Conservation (phyloP, 129 eudicot genomes). For the Helichrysum umbraculigerum region DNA sequence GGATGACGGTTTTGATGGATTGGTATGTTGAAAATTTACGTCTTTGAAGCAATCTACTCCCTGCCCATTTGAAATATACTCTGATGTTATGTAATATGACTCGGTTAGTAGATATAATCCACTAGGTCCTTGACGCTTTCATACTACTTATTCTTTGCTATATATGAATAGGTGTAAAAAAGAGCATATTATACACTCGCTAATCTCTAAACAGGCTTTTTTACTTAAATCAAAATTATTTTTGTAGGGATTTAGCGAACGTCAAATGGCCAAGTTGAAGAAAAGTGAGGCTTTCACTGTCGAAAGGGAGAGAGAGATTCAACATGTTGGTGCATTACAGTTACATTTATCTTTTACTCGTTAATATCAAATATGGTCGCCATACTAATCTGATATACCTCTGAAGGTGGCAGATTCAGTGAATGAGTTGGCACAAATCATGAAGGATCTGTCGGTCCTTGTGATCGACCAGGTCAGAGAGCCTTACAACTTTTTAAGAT, state of each 20-base stretch:
- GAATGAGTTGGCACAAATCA: constrained; percentile 72
- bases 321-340: constrained; percentile 42
- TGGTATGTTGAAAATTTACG: constrained; percentile 43
- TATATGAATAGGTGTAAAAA: neutral
- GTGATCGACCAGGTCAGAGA: constrained; percentile 70
- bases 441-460: constrained; percentile 82
- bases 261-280: constrained; percentile 65
- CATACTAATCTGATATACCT: neutral
- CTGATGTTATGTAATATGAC: neutral
- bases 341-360: neutral
- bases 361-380: neutral
- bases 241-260: constrained; percentile 52
- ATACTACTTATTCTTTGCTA: neutral
- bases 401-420: constrained; percentile 77
- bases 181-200: neutral
- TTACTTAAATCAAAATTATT: neutral
- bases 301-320: constrained; percentile 72
- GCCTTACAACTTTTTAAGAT: neutral
- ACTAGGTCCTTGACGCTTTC: neutral
- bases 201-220: neutral
- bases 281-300: constrained; percentile 69
- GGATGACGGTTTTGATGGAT: constrained; percentile 59
- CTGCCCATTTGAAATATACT: neutral
- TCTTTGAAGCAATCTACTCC: neutral
- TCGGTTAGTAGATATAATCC: neutral